Evolutionary conservation across 176 grass and related monocot genomes (phyloP), one percentile per base, ranked within the genome.

Genomic region (Juncus effusus): DNA sequence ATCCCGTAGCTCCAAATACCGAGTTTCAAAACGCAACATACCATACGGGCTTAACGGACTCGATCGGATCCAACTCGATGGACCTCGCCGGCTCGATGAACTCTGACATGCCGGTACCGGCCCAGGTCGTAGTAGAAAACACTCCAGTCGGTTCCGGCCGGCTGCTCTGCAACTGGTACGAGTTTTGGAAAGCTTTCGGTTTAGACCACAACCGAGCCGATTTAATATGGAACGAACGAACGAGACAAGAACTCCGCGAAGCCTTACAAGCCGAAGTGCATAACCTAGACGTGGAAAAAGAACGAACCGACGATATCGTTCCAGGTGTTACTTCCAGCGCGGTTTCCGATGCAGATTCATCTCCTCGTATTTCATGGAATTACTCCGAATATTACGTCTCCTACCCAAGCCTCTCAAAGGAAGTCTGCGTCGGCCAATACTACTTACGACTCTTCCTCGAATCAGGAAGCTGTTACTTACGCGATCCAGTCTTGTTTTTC

Each of bases 341-440:
- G 67, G 93, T 82, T 57, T 73, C 42, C 82, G 77, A 42, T 77
- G 64, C 60, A 36, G 58, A 51, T 85, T 50, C 55, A 58, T 77
- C 84, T 65, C 94, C 94, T 60, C 74, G 83, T 77, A 93, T 99
- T 71, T 99, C 94, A 59, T 99, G 94, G 94, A 99, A 99, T 56
- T 99, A 99, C 89, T 83, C 80, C 65, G 94, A 99, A 61, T 99
- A 89, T 81, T 87, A 67, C 36, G 88, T 99, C 54, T 80, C 86
- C 60, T 99, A 99, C 62, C 75, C 85, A 64, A 99, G 94, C 73
- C 88, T 99, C 64, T 99, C 76, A 45, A 99, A 90, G 89, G 94
- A 99, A 81, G 85, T 99, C 41, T 99, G 94, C 76, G 94, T 99
- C 13, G 94, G 94, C 19, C 94, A 99, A 72, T 99, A 99, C 78